Base-by-base conservation (phyloP, 2,329 filamentous ascomycete genomes). In the Chrysoporthe puriensis region DNA sequence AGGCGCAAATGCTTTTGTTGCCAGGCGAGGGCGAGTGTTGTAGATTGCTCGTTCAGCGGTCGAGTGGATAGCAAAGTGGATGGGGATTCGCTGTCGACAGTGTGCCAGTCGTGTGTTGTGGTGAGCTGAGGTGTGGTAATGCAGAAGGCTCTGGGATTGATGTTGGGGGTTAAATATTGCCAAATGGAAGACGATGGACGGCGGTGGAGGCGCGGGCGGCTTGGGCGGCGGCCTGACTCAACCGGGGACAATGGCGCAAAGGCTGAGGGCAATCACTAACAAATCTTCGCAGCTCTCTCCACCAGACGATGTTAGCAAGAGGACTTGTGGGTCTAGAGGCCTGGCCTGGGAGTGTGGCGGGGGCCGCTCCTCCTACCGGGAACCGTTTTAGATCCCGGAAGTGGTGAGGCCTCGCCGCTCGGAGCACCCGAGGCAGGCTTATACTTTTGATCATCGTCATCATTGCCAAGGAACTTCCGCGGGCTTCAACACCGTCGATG, bases 181-280 rank as follows among this genome's bases (percentile, higher is more conserved):
- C 64, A 63, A 43, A 67, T 74, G 70, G 75, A 76, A 76, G 67
- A 70, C 66, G 43, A 75, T 77, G 73, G 76, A 76, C 70, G 71
- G 73, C 73, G 70, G 73, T 74, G 71, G 73, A 75, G 75, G 69
- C 59, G 64, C 66, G 61, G 59, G 57, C 57, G 57, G 57, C 57
- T 44, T 54, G 9, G 14, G 69, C 26, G 26, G 69, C 42, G 66
- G 67, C 59, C 69, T 73, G 68, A 74, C 74, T 78, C 76, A 78
- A 76, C 73, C 75, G 74, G 74, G 73, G 73, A 73, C 70, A 70
- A 73, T 69, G 63, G 66, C 66, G 61, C 63, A 42, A 48, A 32
- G 48, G 46, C 42, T 48, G 14, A n/a, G 11, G 16, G 34, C 36
- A 11, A n/a, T 40, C 57, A 46, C 59, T 61, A 61, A 61, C 59